Conservation (phyloP, 331 rosid species). For the Malus hybrid region DNA sequence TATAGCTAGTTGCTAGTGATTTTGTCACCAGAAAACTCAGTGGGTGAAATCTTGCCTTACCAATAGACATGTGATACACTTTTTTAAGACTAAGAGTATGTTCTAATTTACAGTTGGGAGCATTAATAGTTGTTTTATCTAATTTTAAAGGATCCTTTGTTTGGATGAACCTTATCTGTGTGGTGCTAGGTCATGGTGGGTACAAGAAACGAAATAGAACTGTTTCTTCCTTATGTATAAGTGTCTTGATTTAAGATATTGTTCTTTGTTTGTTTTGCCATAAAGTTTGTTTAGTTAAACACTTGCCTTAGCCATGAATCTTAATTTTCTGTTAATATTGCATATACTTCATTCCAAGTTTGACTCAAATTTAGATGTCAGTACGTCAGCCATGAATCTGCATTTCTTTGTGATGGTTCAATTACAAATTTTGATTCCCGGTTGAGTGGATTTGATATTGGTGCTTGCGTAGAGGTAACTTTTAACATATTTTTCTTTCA, state of each 20-base stretch:
- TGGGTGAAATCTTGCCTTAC: neutral
- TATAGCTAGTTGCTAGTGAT: neutral
- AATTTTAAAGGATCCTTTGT: neutral
- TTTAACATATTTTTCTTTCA: too few species aligned
- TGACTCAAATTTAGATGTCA: conserved; percentile 30
- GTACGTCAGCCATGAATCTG: conserved; percentile 38
- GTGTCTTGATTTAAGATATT: neutral
- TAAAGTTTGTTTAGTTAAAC: conserved; percentile 7
- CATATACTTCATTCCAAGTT: conserved; percentile 78
- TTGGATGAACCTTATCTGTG: neutral
- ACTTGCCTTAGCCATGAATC: conserved; percentile 13
- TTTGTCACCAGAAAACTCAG: neutral
- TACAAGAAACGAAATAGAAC: neutral
- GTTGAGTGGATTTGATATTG: conserved; percentile 77
- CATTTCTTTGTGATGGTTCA: conserved; percentile 78
- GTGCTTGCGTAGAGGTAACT: conserved; percentile 40
- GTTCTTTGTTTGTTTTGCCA: neutral
- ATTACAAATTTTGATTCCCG: conserved; percentile 60
- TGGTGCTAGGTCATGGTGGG: neutral
- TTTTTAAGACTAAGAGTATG: neutral
- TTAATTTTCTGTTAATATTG: conserved; percentile 21
- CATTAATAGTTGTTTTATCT: neutral
- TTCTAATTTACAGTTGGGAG: neutral
- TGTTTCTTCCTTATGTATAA: neutral
- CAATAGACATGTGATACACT: neutral